These are phyloP conservation scores for Fraxinus anomala DNA, from an alignment of 257 asterid species.

Conservation along the genomic window DNA sequence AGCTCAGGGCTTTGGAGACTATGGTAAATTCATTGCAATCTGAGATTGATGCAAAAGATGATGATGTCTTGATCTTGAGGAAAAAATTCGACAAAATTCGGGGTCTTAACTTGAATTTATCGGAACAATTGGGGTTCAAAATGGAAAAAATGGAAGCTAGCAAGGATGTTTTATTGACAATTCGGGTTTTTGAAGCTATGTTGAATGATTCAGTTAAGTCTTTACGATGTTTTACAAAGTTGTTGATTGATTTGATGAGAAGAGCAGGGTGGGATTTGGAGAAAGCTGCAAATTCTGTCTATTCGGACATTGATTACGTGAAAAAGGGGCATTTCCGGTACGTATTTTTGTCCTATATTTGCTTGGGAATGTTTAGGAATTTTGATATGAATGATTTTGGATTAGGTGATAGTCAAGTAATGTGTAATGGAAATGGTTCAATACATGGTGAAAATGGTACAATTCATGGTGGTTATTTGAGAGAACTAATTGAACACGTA, in stretches of 20 bases:
- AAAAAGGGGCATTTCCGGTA: slow-evolving; percentile 68
- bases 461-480: slow-evolving; percentile 38
- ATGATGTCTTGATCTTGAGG: slow-evolving; percentile 65
- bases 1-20: slow-evolving; percentile 88
- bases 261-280: slow-evolving; percentile 85
- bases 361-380: slow-evolving; percentile 72
- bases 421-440: slow-evolving; percentile 39
- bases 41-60: slow-evolving; percentile 79
- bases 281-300: slow-evolving; percentile 63
- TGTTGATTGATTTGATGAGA: slow-evolving; percentile 75
- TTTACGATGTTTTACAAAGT: slow-evolving; percentile 62
- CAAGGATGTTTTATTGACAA: slow-evolving; percentile 57
- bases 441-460: slow-evolving; percentile 26
- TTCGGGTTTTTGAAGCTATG: slow-evolving; percentile 83
- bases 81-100: slow-evolving; percentile 51
- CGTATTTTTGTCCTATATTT: slow-evolving; percentile 71
- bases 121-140: slow-evolving; percentile 50
- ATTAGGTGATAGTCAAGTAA: slow-evolving; percentile 32
- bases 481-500: slow-evolving; percentile 69
- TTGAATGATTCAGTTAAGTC: slow-evolving; percentile 66
- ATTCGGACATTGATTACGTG: slow-evolving; percentile 51
- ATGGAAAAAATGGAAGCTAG: slow-evolving; percentile 40
- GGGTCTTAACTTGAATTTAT: slow-evolving; percentile 39
- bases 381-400: slow-evolving; percentile 73
- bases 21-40: slow-evolving; percentile 75